Percentiles rank a stretch among this genome's conserved stretches.
phyloP scores from a whole-genome alignment of 75 land plant species.

The Ceratopteris richardii region DNA sequence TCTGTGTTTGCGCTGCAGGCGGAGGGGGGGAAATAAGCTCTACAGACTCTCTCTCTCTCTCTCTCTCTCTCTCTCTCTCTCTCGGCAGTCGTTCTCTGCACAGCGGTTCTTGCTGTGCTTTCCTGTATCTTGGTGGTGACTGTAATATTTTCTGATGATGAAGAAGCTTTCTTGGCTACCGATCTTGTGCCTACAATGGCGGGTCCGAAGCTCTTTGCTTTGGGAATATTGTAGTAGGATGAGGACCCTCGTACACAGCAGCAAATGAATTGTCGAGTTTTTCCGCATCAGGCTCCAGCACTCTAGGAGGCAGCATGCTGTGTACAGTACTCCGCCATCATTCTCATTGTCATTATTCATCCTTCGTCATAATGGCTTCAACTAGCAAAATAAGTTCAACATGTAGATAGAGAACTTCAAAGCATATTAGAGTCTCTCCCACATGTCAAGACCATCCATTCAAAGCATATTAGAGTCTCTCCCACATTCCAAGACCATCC shows the following conservation, averaged over 20 bases:
- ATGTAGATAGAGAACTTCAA: too few species aligned
- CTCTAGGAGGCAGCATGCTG: conserved; percentile 52
- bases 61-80: too few species aligned
- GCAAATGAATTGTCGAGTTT: conserved; percentile 64
- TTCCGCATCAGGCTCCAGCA: conserved; percentile 18
- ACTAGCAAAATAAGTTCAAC: too few species aligned
- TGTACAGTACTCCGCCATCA: conserved; percentile 30
- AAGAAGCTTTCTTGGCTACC: neutral
- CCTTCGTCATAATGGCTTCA: too few species aligned
- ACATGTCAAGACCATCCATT: too few species aligned
- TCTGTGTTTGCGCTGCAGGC: too few species aligned
- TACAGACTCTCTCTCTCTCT: too few species aligned
- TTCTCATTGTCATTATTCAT: conserved; percentile 10
- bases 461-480: too few species aligned
- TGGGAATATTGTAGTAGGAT: conserved; percentile 52
- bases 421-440: too few species aligned
- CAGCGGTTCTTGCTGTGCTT: conserved; percentile 11
- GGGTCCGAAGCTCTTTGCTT: conserved; percentile 33
- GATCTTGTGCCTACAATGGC: neutral
- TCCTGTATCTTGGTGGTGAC: conserved; percentile 25
- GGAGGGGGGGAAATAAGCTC: too few species aligned
- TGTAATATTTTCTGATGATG: conserved; percentile 13
- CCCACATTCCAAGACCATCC: too few species aligned
- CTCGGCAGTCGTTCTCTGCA: too few species aligned
- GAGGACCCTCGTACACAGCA: conserved; percentile 73